These are phyloP conservation scores for Thymus quinquecostatus DNA, from an alignment of 257 asterid genomes.

Conservation along the genomic window DNA sequence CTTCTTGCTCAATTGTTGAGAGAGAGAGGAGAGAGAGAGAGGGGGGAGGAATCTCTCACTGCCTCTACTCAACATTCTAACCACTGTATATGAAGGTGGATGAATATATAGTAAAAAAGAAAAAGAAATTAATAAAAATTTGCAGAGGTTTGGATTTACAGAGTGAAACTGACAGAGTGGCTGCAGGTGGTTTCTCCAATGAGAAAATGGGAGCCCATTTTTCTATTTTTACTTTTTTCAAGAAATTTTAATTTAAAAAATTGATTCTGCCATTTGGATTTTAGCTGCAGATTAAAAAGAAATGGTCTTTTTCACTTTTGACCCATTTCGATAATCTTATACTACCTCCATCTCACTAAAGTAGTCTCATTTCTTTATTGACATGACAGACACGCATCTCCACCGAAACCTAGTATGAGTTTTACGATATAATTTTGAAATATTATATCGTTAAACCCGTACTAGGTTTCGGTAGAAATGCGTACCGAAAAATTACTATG, in stretches of 20 bases:
- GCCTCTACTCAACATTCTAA: background rate
- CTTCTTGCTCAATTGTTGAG: background rate
- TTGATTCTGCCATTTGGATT: background rate
- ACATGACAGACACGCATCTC: too few species aligned
- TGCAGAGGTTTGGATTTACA: slow-evolving; percentile 5
- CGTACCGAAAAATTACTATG: too few species aligned
- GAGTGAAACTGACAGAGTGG: slow-evolving; percentile 9
- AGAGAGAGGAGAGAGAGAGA: slow-evolving; percentile 11
- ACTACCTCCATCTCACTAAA: too few species aligned
- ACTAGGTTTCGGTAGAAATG: too few species aligned
- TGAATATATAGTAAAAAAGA: background rate
- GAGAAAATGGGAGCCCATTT: slow-evolving; percentile 4
- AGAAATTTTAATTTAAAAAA: background rate
- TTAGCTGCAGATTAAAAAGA: slow-evolving; percentile 17
- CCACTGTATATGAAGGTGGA: background rate
- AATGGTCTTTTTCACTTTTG: background rate
- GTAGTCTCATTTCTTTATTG: too few species aligned
- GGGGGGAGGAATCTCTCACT: slow-evolving; percentile 33
- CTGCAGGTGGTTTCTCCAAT: slow-evolving; percentile 28
- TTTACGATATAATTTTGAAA: too few species aligned
- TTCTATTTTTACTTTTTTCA: background rate
- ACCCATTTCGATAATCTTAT: background rate
- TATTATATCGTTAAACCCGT: too few species aligned
- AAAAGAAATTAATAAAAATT: background rate
- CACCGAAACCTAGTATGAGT: too few species aligned